Conservation (phyloP, 1,139 yeast genomes). For the Diutina siamensis region DNA sequence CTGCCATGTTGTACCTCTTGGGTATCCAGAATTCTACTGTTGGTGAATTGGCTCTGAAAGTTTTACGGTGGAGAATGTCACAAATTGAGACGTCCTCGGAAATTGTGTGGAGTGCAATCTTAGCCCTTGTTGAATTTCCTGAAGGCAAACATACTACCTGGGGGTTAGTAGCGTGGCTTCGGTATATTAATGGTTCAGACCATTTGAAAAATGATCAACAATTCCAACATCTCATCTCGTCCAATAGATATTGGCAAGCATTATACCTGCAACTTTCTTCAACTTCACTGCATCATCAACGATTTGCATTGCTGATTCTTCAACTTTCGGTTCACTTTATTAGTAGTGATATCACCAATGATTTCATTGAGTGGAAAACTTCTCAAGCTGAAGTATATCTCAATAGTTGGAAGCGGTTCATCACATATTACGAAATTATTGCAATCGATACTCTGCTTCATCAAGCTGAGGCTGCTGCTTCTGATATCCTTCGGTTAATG, state of each 20-base stretch:
- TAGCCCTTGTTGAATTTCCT: not conserved
- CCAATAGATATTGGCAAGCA: not conserved
- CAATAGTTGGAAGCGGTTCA: slow-evolving; percentile 59
- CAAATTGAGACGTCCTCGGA: not conserved
- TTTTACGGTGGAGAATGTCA: not conserved
- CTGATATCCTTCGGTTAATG: slow-evolving; percentile 49
- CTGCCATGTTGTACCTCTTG: not conserved
- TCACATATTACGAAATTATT: slow-evolving; percentile 67
- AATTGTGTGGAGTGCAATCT: not conserved
- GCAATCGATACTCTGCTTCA: slow-evolving; percentile 81
- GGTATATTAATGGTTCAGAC: not conserved
- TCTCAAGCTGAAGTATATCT: slow-evolving; percentile 19
- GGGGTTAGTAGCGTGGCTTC: not conserved
- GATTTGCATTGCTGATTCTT: slow-evolving; percentile 58
- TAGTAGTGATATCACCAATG: slow-evolving; percentile 24
- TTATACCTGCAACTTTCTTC: not conserved
- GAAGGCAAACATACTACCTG: not conserved
- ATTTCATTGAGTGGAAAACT: slow-evolving; percentile 38
- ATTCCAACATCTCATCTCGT: not conserved
- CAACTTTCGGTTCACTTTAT: slow-evolving; percentile 47
- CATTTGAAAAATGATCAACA: not conserved
- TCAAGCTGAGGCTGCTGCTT: slow-evolving; percentile 71
- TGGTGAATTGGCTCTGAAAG: not conserved
- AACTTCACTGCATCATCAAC: slow-evolving; percentile 21
- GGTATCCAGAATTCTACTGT: not conserved